A percentile compares a stretch with the other conserved stretches of the same genome.
Conservation (phyloP, 1,284 basidiomycete genomes). For the Trichosporon asahii region DNA sequence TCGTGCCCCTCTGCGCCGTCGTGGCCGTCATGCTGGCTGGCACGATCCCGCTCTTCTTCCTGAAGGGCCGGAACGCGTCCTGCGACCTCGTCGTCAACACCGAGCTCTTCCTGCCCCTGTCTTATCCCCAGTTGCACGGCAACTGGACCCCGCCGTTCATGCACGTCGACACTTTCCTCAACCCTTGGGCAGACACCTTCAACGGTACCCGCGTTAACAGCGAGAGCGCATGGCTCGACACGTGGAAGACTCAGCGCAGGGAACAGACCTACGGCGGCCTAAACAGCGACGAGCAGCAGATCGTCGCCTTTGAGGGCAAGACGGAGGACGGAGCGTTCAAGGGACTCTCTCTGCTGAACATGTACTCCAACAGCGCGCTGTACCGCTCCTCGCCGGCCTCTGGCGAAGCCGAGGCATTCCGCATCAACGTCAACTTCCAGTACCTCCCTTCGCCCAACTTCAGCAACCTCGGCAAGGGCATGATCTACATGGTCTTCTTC, state of each 20-base stretch:
- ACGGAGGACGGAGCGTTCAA: conserved; percentile 51
- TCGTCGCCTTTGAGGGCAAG: conserved; percentile 55
- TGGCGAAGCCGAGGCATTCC: conserved; percentile 53
- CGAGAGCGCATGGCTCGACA: neutral
- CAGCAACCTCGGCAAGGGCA: conserved; percentile 29
- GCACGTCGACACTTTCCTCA: neutral
- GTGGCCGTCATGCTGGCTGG: conserved; percentile 63
- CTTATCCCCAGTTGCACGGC: conserved; percentile 24
- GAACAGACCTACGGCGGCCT: neutral
- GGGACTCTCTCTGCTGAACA: conserved; percentile 63
- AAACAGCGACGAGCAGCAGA: conserved; percentile 6
- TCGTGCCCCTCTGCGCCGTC: conserved; percentile 62
- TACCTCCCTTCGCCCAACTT: conserved; percentile 32
- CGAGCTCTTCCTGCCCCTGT: conserved; percentile 19
- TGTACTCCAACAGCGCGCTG: conserved; percentile 64
- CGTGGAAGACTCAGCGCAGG: neutral
- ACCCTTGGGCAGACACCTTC: neutral
- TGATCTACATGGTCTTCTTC: conserved; percentile 40
- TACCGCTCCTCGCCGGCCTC: conserved; percentile 55
- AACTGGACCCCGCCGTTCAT: conserved; percentile 16
- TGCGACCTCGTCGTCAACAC: conserved; percentile 47
- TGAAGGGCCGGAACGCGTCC: conserved; percentile 57
- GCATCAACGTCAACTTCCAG: conserved; percentile 63
- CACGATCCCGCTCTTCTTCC: conserved; percentile 64
- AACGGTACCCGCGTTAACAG: neutral